These are phyloP conservation scores for Plectosphaerella plurivora DNA, from an alignment of 2,329 filamentous ascomycete species.

Conservation along the genomic window DNA sequence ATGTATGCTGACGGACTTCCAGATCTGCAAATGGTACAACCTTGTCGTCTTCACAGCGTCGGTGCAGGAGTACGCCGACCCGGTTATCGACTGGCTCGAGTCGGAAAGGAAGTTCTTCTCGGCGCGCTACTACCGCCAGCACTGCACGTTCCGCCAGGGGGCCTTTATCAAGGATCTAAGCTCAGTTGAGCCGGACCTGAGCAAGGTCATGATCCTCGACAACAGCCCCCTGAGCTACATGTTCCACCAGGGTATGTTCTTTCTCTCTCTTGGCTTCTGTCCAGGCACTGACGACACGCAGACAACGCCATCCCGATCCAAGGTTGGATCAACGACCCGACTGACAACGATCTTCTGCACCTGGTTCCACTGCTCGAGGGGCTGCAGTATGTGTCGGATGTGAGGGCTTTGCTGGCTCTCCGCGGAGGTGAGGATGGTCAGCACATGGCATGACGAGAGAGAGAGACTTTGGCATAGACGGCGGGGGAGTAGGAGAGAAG, in stretches of 20 bases:
- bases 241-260: conserved; percentile 83
- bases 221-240: conserved; percentile 98
- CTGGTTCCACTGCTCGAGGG: conserved; percentile 90
- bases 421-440: conserved; percentile 78
- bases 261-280: background rate
- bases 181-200: conserved; percentile 92
- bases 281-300: conserved; percentile 29
- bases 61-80: conserved; percentile 97
- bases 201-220: conserved; percentile 97
- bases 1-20: conserved; percentile 7
- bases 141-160: conserved; percentile 92
- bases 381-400: conserved; percentile 93
- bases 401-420: conserved; percentile 82
- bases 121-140: conserved; percentile 89
- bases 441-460: conserved; percentile 38
- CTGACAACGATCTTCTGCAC: conserved; percentile 91
- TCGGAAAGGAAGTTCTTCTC: conserved; percentile 95
- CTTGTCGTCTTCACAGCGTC: conserved; percentile 94
- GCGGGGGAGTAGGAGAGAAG: background rate
- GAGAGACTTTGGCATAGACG: background rate
- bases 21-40: conserved; percentile 98
- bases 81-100: conserved; percentile 98
- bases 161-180: conserved; percentile 98
- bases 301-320: conserved; percentile 99
- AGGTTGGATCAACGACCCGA: conserved; percentile 98